Evolutionary conservation across 306 rosid species (phyloP).

Genomic region (Trichosanthes truncata): DNA sequence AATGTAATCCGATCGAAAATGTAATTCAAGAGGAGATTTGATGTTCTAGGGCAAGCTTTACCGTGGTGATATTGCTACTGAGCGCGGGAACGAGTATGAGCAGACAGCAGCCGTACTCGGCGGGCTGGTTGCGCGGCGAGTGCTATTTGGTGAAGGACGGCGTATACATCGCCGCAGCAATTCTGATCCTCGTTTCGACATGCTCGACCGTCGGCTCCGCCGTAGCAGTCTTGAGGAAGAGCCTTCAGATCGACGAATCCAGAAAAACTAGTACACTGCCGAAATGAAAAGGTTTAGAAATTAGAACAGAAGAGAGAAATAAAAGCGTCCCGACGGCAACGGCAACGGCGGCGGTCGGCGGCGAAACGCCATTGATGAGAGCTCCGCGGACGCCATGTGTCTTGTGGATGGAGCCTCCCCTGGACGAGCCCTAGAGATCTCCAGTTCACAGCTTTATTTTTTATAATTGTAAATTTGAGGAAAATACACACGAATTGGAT

Average conservation of each 20-base stretch:
- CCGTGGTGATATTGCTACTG: conserved; percentile 36
- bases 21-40: background rate
- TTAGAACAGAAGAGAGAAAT: background rate
- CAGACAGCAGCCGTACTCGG: conserved; percentile 50
- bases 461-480: background rate
- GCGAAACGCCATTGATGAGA: background rate
- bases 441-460: background rate
- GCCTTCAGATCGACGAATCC: background rate
- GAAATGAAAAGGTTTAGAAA: background rate
- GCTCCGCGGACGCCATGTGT: background rate
- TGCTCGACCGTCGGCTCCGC: conserved; percentile 38
- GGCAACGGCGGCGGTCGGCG: background rate
- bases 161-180: conserved; percentile 41
- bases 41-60: conserved; percentile 66
- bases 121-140: conserved; percentile 81
- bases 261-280: background rate
- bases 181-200: conserved; percentile 32
- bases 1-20: background rate
- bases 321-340: background rate
- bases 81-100: conserved; percentile 65
- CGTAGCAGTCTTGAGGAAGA: conserved; percentile 20
- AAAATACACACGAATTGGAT: background rate
- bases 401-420: background rate
- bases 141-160: conserved; percentile 66
- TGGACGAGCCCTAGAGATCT: background rate